These are phyloP conservation scores for Fusarium poae DNA, from an alignment of 2,329 filamentous ascomycete species.

Conservation along the genomic window DNA sequence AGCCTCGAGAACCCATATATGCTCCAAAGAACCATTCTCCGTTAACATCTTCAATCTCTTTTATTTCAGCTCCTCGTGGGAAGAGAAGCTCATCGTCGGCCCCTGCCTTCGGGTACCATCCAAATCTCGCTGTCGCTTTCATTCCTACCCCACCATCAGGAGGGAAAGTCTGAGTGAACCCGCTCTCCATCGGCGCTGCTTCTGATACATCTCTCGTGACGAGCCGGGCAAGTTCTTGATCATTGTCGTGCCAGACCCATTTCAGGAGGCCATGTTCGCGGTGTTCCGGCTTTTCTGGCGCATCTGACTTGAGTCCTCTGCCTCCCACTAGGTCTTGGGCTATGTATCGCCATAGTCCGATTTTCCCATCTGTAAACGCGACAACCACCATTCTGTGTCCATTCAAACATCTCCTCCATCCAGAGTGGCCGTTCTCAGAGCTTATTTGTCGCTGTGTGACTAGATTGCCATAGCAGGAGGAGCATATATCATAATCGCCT, in stretches of 20 bases:
- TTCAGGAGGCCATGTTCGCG: conserved; percentile 57
- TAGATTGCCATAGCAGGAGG: conserved; percentile 79
- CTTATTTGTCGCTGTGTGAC: conserved; percentile 74
- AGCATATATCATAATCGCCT: conserved; percentile 91
- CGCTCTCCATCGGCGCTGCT: conserved; percentile 55
- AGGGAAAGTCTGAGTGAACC: conserved; percentile 66
- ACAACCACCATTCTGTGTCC: conserved; percentile 89
- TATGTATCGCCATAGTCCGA: conserved; percentile 76
- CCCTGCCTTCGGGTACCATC: conserved; percentile 77
- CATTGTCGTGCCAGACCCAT: conserved; percentile 65
- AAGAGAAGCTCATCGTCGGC: conserved; percentile 84
- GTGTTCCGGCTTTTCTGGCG: conserved; percentile 56
- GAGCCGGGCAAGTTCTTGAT: conserved; percentile 59
- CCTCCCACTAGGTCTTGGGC: conserved; percentile 84
- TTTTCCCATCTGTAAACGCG: conserved; percentile 77
- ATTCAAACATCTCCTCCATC: conserved; percentile 85
- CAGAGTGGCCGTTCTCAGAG: conserved; percentile 79
- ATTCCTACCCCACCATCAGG: conserved; percentile 81
- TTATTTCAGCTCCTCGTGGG: conserved; percentile 84
- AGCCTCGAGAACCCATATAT: conserved; percentile 82
- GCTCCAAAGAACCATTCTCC: conserved; percentile 91
- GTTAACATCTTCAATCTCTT: conserved; percentile 88
- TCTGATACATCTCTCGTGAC: conserved; percentile 65
- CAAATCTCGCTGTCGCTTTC: conserved; percentile 75
- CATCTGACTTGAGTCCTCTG: conserved; percentile 72